Evolutionary conservation across 495 filamentous ascomycete species (phyloP), one percentile per base, ranked within the genome.

Genomic region (Penicillium bialowiezense): DNA sequence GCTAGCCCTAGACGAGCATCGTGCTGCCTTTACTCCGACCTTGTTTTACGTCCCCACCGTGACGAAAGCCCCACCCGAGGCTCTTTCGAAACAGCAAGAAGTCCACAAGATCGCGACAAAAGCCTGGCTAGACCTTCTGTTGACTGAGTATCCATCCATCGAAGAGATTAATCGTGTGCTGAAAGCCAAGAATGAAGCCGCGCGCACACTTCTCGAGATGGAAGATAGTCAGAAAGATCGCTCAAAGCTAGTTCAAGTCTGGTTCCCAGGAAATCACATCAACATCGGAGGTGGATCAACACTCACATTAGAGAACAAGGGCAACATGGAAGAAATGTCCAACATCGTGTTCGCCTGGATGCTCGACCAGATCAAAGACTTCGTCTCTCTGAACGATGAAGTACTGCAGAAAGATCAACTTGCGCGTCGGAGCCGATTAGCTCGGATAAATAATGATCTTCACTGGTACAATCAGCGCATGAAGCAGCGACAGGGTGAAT

Each of bases 1-100:
- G 14, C 54, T 85, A 8, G 73, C 81, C 8, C 59, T 86, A 2
- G 81, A 85, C 39, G 82, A 85, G 55, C 56, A 65, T 7, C 71
- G 81, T 5, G 62, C 60, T 2, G 65, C 78, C 2, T 84, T 82
- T 52, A 44, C 61, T 3, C 82, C 82, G 0, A 74, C 77, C 2
- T 45, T 86, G 3, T 86, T 77, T 75, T 68, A 75, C 61, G 58
- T 73, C 29, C 63, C 69, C 21, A 66, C 51, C 6, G 10, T 48
- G 2, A 26, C 17, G 14, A 23, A 48, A 1, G 36, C 29, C 10
- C 13, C 35, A 29, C 2, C 14, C 21, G 50, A 55, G 13, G 19
- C 37, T 34, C 7, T 38, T 7, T 5, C 26, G n/a, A 37, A 47
- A 20, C 42, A 45, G 34, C 29, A 35, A 35, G 29, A 24, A 5